Base-by-base conservation (phyloP, 2,329 filamentous ascomycete genomes). In the Hypoxylon sp. region DNA sequence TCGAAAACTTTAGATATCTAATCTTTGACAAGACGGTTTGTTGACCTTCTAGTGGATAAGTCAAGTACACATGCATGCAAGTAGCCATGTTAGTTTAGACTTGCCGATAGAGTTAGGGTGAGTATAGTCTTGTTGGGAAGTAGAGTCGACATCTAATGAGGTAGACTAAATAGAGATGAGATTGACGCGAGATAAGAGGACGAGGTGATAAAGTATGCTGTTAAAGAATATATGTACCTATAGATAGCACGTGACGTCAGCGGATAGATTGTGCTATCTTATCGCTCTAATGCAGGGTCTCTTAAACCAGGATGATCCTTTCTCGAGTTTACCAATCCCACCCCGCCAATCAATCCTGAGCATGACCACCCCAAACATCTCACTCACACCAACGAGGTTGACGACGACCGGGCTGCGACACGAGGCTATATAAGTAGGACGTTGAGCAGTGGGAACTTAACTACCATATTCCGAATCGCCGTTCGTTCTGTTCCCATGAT, bases 181-280 rank as follows among this genome's bases (percentile, higher is more conserved):
- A n/a, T n/a, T n/a, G n/a, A n/a, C n/a, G n/a, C n/a, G 37, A 37
- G 17, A 50, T 17, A 29, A 5, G 37, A 39, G 46, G 39, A 24
- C 10, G 5, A 39, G 47, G 26, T 10, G 19, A 35, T 19, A n/a
- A 26, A 11, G 1, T 19, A 59, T 66, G n/a, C 6, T 35, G 26
- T 17, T n/a, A 37, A 46, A 22, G 6, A 35, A 46, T 33, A 29
- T 64, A 64, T 67, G 24, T 48, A 63, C 37, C 19, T 57, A 64
- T n/a, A 8, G 14, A 13, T 3, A n/a, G 19, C 67, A 70, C 64
- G 60, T 70, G 67, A 70, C 67, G 67, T 70, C 60, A 67, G 57
- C 14, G 35, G 17, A 39, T 67, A 24, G 29, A 50, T 55, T 13
- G 11, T 14, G 19, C 44, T 24, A 35, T 59, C 19, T 59, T 44